Evolutionary conservation across 768 basidiomycete species (phyloP), one percentile per base, ranked within the genome.

Genomic region (Russula foetens): DNA sequence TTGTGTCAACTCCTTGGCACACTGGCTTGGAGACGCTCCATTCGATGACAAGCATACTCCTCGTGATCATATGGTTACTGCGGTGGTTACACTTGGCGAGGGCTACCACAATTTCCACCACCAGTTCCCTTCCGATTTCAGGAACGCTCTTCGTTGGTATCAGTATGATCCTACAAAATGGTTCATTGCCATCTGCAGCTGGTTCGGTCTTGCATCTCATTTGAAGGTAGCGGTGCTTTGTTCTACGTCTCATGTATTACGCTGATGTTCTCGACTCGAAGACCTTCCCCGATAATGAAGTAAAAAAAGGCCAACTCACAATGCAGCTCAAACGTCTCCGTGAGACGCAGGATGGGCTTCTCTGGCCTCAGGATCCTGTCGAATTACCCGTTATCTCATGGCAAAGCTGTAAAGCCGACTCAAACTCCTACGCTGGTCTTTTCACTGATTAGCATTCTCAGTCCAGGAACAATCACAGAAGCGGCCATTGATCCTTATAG

Each of bases 31-130:
- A 51, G 92, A 93, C 62, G 76, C 88, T 8, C 90, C 92, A 24
- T 96, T 93, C 69, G 93, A 96, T 74, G 91, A 94, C 82, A 95
- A 94, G 76, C 91, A 94, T 73, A 89, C 91, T 9, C 93, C 94
- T 19, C 81, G 87, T 54, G 92, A 96, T 73, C 93, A 95, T 73
- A 71, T 93, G 62, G 71, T 95, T 70, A 95, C 93, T 31, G 94
- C 94, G 3, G 76, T 97, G 31, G 86, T 84, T 62, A 97, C 94
- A 39, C 86, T 95, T 68, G 94, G 94, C 56, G 94, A 98, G 73
- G 94, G 94, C 17, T 98, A 98, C 77, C 94, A 98, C 79, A 98
- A 98, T 75, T 96, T 96, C 83, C 94, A 98, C 76, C 94, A 98
- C 70, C 84, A 86, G 70, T 96, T 96, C 83, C 94, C 94, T 7